Evolutionary conservation across 352 stramenopile species (phyloP).

Genomic region (Phytophthora citricola): DNA sequence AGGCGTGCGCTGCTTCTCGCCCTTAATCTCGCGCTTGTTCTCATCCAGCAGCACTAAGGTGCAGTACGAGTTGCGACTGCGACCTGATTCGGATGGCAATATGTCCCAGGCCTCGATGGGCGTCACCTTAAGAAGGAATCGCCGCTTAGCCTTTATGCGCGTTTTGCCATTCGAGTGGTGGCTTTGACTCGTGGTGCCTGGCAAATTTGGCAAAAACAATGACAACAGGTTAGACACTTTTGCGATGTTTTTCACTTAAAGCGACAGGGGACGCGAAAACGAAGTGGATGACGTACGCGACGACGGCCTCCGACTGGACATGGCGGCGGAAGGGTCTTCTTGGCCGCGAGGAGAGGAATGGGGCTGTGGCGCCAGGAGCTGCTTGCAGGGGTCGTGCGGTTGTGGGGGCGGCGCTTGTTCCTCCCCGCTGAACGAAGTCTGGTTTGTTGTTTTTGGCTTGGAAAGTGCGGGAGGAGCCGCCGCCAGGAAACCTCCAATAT

Average conservation of each 20-base stretch:
- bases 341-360: constrained; percentile 4
- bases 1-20: constrained; percentile 88
- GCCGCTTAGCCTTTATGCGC: constrained; percentile 74
- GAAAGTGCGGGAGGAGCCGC: constrained; percentile 23
- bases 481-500: constrained; percentile 8
- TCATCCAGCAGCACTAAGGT: constrained; percentile 86
- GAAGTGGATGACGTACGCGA: constrained; percentile 34
- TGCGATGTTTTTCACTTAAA: constrained; percentile 6
- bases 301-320: constrained; percentile 35
- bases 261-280: not conserved
- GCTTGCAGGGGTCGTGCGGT: constrained; percentile 22
- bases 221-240: constrained; percentile 5
- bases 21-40: constrained; percentile 87
- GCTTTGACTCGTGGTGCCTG: constrained; percentile 32
- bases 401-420: constrained; percentile 19
- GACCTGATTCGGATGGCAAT: constrained; percentile 61
- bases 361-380: constrained; percentile 14
- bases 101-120: constrained; percentile 83
- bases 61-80: constrained; percentile 80
- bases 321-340: constrained; percentile 10
- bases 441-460: constrained; percentile 6
- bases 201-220: not conserved
- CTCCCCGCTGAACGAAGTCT: constrained; percentile 11
- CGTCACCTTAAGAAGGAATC: constrained; percentile 86
- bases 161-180: constrained; percentile 39